A percentile compares a stretch with the other conserved stretches of the same genome.
phyloP scores from a whole-genome alignment of 768 basidiomycete species.

The Tephrocybe sp. region DNA sequence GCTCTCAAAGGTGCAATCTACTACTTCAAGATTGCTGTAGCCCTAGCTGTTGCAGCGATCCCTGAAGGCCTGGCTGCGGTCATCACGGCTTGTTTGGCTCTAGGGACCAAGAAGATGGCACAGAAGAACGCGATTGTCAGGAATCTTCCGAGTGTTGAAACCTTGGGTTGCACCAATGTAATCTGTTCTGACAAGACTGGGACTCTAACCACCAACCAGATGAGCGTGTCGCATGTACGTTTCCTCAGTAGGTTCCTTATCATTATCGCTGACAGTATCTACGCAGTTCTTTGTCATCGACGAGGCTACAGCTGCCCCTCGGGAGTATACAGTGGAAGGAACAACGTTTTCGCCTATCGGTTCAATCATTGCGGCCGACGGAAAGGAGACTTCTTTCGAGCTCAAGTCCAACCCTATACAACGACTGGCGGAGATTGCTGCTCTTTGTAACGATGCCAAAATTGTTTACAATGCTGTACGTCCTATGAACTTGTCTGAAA shows the following conservation, averaged over 20 bases:
- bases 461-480: constrained; percentile 80
- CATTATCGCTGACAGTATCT: constrained; percentile 2
- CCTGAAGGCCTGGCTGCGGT: constrained; percentile 98
- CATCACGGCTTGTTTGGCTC: constrained; percentile 93
- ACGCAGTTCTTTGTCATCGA: constrained; percentile 76
- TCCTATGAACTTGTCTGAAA: too few relatives aligned
- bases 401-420: constrained; percentile 69
- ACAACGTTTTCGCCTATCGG: constrained; percentile 91
- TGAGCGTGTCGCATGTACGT: constrained; percentile 85
- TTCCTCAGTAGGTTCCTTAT: not conserved
- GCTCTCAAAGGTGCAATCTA: constrained; percentile 92
- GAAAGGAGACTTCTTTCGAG: constrained; percentile 57
- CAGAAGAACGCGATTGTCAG: constrained; percentile 98
- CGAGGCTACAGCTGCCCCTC: constrained; percentile 43
- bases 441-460: constrained; percentile 95
- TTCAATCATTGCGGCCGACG: constrained; percentile 63
- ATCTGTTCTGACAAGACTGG: constrained; percentile 99
- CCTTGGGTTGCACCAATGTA: constrained; percentile 95
- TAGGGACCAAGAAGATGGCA: constrained; percentile 99
- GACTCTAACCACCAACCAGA: constrained; percentile 94
- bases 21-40: constrained; percentile 99
- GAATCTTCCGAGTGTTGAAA: constrained; percentile 96
- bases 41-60: constrained; percentile 97
- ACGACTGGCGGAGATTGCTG: constrained; percentile 86
- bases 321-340: constrained; percentile 84